Evolutionary conservation across 768 basidiomycete genomes (phyloP).

Genomic region (Leccinum olivaceopallidum): DNA sequence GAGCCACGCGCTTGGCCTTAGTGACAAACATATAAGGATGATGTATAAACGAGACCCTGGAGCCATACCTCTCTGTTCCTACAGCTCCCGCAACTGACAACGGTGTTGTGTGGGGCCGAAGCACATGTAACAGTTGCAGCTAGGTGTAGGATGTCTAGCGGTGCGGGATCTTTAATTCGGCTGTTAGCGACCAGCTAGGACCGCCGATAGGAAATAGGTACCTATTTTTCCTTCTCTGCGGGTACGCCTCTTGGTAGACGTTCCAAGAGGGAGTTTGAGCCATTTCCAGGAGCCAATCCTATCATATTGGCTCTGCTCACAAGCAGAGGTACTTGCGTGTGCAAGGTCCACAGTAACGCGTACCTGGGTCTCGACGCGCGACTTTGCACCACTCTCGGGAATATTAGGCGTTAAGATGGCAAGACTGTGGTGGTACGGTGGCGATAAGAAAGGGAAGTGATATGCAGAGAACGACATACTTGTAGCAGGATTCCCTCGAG

Average conservation of each 20-base stretch:
- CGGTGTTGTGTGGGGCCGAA: conserved; percentile 72
- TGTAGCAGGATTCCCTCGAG: conserved; percentile 73
- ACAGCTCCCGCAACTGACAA: conserved; percentile 85
- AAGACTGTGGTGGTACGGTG: conserved; percentile 52
- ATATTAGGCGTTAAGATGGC: conserved; percentile 83
- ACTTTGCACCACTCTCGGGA: conserved; percentile 82
- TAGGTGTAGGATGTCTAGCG: conserved; percentile 71
- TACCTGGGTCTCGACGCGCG: conserved; percentile 93
- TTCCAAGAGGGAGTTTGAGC: conserved; percentile 76
- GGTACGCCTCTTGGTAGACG: conserved; percentile 81
- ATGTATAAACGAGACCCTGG: conserved; percentile 1
- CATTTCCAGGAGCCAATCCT: conserved; percentile 90
- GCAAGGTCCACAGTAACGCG: conserved; percentile 81
- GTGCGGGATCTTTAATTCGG: conserved; percentile 53
- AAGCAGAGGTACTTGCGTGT: conserved; percentile 57
- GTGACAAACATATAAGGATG: conserved; percentile 15
- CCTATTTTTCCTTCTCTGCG: conserved; percentile 85
- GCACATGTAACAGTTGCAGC: conserved; percentile 78
- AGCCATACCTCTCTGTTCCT: conserved; percentile 75
- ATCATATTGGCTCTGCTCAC: conserved; percentile 66
- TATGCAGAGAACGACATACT: conserved; percentile 45
- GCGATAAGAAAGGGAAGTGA: conserved; percentile 17
- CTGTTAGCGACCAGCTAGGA: conserved; percentile 20
- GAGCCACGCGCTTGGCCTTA: conserved; percentile 85
- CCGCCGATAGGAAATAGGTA: conserved; percentile 31